Conservation (phyloP, 257 asterid genomes). For the Solanum pinnatisectum region DNA sequence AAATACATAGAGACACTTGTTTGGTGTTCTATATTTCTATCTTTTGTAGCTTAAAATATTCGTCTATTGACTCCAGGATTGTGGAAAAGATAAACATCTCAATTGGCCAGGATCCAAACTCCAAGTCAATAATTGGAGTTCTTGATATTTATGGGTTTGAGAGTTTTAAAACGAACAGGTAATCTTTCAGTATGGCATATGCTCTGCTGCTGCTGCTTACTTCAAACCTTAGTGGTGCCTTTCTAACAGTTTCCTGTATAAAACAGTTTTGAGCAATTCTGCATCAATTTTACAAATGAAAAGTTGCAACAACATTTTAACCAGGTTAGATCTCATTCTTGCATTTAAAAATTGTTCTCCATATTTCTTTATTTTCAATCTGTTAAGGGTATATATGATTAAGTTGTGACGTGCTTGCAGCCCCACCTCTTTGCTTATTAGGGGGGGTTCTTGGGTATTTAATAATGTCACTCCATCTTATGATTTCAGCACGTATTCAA, state of each 20-base stretch:
- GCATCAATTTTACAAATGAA: constrained; percentile 97
- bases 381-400: background rate
- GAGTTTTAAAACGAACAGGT: constrained; percentile 80
- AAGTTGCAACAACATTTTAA: constrained; percentile 99
- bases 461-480: background rate
- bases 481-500: constrained; percentile 90
- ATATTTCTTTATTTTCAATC: background rate
- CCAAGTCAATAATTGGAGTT: constrained; percentile 90
- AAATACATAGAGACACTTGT: background rate
- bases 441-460: background rate
- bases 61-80: constrained; percentile 47
- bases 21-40: background rate
- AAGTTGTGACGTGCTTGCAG: background rate
- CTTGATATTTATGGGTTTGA: constrained; percentile 98
- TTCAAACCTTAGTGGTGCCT: background rate
- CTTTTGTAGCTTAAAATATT: constrained; percentile 3
- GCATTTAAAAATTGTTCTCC: background rate
- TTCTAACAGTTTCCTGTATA: background rate
- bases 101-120: constrained; percentile 97
- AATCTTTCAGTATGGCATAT: background rate
- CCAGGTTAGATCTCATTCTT: constrained; percentile 52
- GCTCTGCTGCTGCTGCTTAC: background rate
- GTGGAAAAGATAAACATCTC: constrained; percentile 87
- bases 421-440: background rate
- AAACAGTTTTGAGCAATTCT: constrained; percentile 95